phyloP scores from a whole-genome alignment of 805 yeast genomes.

The Dipodascus albidus region DNA sequence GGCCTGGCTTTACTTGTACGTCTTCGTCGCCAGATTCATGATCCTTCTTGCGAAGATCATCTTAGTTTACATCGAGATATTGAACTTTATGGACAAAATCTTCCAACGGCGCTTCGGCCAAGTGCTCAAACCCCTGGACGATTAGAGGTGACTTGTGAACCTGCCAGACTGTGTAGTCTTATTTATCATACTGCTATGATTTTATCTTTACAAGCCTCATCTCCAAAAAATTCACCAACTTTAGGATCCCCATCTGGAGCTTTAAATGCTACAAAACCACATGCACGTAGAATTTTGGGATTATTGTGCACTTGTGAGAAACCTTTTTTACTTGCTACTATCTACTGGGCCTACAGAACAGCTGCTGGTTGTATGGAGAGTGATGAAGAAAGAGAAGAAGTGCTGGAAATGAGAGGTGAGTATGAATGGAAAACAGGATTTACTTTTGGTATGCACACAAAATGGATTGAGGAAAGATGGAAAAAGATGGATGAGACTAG shows the following conservation, averaged over 20 bases:
- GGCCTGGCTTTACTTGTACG: background rate
- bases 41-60: background rate
- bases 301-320: background rate
- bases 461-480: background rate
- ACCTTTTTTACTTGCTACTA: background rate
- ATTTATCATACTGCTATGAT: constrained; percentile 1
- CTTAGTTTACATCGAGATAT: background rate
- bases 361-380: constrained; percentile 3
- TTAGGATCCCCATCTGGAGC: background rate
- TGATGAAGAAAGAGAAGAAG: background rate
- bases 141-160: background rate
- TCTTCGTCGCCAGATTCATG: background rate
- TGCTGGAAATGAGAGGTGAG: background rate
- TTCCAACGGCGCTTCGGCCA: background rate
- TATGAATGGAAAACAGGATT: background rate
- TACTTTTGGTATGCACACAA: background rate
- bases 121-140: background rate
- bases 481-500: background rate
- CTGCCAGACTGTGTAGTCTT: background rate
- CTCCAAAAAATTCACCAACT: background rate
- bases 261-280: background rate
- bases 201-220: background rate
- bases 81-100: background rate
- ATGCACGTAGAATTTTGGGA: background rate
- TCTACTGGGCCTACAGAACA: background rate